These are phyloP conservation scores for Coemansia sp. DNA, from an alignment of 192 early-diverging fungal species.

Conservation along the genomic window DNA sequence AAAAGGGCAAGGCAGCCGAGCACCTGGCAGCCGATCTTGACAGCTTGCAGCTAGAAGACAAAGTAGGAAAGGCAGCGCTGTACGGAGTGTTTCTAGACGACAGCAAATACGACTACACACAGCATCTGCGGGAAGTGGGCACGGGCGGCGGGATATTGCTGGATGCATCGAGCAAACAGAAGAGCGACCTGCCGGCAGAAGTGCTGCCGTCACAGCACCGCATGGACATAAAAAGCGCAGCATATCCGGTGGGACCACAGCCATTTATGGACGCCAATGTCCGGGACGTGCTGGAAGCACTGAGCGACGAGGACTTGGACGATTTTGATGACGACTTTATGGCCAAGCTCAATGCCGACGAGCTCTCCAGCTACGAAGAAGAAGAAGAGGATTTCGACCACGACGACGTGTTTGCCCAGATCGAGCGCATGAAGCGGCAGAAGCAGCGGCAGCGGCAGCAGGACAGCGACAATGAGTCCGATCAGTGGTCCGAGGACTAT, in stretches of 20 bases:
- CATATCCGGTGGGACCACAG: slow-evolving; percentile 59
- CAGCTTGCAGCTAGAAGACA: slow-evolving; percentile 17
- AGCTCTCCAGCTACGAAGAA: slow-evolving; percentile 37
- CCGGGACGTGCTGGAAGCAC: slow-evolving; percentile 86
- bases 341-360: slow-evolving; percentile 70
- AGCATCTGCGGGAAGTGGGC: slow-evolving; percentile 88
- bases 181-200: slow-evolving; percentile 62
- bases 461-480: not conserved
- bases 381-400: slow-evolving; percentile 45
- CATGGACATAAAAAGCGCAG: slow-evolving; percentile 68
- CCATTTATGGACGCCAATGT: slow-evolving; percentile 79
- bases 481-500: not conserved
- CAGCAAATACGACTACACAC: slow-evolving; percentile 88
- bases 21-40: slow-evolving; percentile 19
- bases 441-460: slow-evolving; percentile 10
- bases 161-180: slow-evolving; percentile 53
- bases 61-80: slow-evolving; percentile 69
- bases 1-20: slow-evolving; percentile 30
- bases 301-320: slow-evolving; percentile 87
- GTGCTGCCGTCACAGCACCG: slow-evolving; percentile 74
- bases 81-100: slow-evolving; percentile 92
- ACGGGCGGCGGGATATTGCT: slow-evolving; percentile 74
- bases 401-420: slow-evolving; percentile 46
- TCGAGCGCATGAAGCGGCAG: slow-evolving; percentile 48
- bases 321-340: slow-evolving; percentile 82